Percentiles rank a stretch among this genome's conserved stretches.
These are phyloP conservation scores for Jasminum sambac DNA, from an alignment of 257 asterid species.

Conservation along the genomic window DNA sequence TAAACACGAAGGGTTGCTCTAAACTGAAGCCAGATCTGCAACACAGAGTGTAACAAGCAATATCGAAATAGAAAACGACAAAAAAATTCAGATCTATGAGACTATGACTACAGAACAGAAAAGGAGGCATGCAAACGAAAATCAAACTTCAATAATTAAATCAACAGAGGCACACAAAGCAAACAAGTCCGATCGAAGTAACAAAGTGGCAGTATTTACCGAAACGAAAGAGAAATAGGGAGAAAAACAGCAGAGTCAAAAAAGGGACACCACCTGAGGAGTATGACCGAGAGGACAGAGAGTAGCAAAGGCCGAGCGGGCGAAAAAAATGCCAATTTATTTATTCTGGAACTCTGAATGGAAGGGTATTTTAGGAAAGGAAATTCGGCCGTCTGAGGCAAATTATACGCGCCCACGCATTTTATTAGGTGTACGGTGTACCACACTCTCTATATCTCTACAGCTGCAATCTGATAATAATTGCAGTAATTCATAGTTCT, in stretches of 20 bases:
- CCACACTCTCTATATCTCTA: too few species aligned
- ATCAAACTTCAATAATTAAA: not conserved
- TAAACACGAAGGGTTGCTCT: constrained; percentile 1
- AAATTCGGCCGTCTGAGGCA: not conserved
- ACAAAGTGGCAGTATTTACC: not conserved
- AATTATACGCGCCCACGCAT: too few species aligned
- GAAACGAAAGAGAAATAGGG: not conserved
- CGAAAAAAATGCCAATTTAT: constrained; percentile 16
- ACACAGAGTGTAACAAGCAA: constrained; percentile 15
- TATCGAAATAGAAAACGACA: constrained; percentile 1
- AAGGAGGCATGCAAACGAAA: not conserved
- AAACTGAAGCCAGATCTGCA: constrained; percentile 32
- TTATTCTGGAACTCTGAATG: not conserved
- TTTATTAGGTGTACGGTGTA: too few species aligned
- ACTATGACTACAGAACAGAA: constrained; percentile 11
- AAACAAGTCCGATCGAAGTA: not conserved
- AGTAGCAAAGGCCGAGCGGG: constrained; percentile 3
- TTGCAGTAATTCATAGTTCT: too few species aligned
- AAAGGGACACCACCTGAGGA: constrained; percentile 23
- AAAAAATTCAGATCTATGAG: constrained; percentile 27
- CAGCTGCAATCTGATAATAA: too few species aligned
- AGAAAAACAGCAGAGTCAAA: not conserved
- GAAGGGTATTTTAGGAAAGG: constrained; percentile 26
- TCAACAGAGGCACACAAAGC: not conserved
- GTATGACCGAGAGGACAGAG: not conserved